Conservation (phyloP, 306 rosid genomes). For the Vigna reflexopilosa region DNA sequence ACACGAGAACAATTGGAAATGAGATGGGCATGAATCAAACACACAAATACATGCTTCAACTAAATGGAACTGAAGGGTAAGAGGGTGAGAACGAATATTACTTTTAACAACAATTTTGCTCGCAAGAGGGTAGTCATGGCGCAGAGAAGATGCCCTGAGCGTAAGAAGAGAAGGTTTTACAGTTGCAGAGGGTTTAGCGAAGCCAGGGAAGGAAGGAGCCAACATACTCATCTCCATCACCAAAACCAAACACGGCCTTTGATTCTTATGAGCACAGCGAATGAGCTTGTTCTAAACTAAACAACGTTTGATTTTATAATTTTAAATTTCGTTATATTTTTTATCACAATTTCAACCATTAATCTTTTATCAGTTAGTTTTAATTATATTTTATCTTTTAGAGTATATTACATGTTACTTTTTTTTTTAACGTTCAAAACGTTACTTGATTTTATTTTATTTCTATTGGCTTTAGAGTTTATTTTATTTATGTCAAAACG, state of each 20-base stretch:
- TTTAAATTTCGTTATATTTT: background rate
- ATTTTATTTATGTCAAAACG: too few relatives aligned
- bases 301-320: background rate
- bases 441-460: too few relatives aligned
- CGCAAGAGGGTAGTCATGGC: constrained; percentile 69
- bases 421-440: too few relatives aligned
- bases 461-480: too few relatives aligned
- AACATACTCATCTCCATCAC: constrained; percentile 24
- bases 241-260: background rate
- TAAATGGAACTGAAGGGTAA: background rate
- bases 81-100: constrained; percentile 41
- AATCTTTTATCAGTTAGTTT: background rate
- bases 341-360: background rate
- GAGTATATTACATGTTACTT: background rate
- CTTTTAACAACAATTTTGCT: constrained; percentile 78
- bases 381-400: background rate
- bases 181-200: constrained; percentile 21
- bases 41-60: background rate
- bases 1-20: background rate
- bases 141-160: constrained; percentile 61
- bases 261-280: background rate
- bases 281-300: background rate
- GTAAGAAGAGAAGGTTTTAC: constrained; percentile 45
- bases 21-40: constrained; percentile 25
- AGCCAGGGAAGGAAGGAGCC: constrained; percentile 52